Conservation (phyloP, 2,329 filamentous ascomycete genomes). For the Verticillium nonalfalfae region DNA sequence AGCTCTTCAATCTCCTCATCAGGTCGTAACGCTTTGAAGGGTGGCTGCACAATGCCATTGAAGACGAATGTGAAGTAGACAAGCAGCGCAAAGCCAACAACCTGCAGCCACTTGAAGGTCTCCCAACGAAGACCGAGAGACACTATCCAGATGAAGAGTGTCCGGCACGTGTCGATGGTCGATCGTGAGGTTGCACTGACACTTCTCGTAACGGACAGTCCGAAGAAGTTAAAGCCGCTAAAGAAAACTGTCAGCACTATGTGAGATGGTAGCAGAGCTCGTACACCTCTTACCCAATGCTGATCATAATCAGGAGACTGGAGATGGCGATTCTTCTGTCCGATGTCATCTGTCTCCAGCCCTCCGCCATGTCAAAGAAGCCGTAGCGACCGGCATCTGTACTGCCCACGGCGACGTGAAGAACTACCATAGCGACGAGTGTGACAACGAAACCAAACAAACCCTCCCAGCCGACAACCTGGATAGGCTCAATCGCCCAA, state of each 20-base stretch:
- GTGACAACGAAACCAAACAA: conserved; percentile 84
- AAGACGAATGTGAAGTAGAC: conserved; percentile 97
- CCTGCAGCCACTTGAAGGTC: conserved; percentile 94
- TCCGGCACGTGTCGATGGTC: conserved; percentile 95
- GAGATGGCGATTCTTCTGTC: conserved; percentile 67
- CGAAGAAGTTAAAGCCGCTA: conserved; percentile 98
- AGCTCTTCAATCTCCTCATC: conserved; percentile 54
- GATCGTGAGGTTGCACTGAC: conserved; percentile 91
- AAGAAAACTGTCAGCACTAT: neutral
- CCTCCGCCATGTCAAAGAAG: conserved; percentile 86
- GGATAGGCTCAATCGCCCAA: conserved; percentile 66
- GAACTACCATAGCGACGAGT: conserved; percentile 66
- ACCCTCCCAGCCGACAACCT: conserved; percentile 94
- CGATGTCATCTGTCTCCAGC: conserved; percentile 71
- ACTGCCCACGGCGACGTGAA: conserved; percentile 71
- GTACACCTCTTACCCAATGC: conserved; percentile 65
- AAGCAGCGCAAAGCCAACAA: conserved; percentile 77
- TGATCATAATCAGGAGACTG: conserved; percentile 91
- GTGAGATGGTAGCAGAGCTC: no score
- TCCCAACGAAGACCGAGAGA: conserved; percentile 94
- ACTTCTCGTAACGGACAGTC: conserved; percentile 80
- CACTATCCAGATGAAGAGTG: conserved; percentile 96
- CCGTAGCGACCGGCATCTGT: conserved; percentile 70
- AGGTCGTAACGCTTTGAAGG: conserved; percentile 60
- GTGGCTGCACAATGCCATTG: conserved; percentile 86